Base-by-base conservation (phyloP, 78 protist genomes). In the Cavenderia fasciculata region DNA sequence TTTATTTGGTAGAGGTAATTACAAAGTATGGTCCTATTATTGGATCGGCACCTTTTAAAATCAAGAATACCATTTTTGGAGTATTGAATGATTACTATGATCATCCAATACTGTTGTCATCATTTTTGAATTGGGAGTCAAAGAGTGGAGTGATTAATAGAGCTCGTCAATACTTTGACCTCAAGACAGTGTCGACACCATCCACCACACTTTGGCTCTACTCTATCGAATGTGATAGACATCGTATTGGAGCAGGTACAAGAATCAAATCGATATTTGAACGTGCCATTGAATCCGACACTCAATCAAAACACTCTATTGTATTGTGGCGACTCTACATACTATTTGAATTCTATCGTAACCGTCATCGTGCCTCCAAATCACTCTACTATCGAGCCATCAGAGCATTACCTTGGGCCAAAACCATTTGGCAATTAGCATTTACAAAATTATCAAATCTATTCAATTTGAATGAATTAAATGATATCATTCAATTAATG, bases 211-310 rank as follows among this genome's bases (percentile, higher is more conserved):
- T 68, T 56, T 82, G 89, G 75, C 31, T 82, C 43, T 82, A 54
- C 31, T 5, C 72, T n/a, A 46, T 82, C 16, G 59, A 69, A 33
- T 82, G 51, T 46, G 89, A 82, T 43, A 68, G 56, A 5, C 19
- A 82, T 68, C 33, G 70, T 43, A 6, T 68, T 11, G 89, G 89
- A 4, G 21, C 79, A 2, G 75, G 71, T 5, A 19, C 52, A n/a
- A 65, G 77, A 52, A 47, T 82, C 1, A 82, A 82, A 56, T 82
- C 89, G 31, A 6, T 82, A 41, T 82, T 82, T 82, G 89, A 82
- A n/a, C 43, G 49, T 18, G 59, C 89, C 12, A 41, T 82, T 5
- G 46, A 59, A 21, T 44, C 63, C 8, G 2, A 41, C 11, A 10
- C 14, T 2, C 19, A 18, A n/a, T 51, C 56, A 38, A 47, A 56